A percentile compares a stretch with the other conserved stretches of the same genome.
Conservation (phyloP, 441 rosid genomes). For the Gossypium schwendimanii region DNA sequence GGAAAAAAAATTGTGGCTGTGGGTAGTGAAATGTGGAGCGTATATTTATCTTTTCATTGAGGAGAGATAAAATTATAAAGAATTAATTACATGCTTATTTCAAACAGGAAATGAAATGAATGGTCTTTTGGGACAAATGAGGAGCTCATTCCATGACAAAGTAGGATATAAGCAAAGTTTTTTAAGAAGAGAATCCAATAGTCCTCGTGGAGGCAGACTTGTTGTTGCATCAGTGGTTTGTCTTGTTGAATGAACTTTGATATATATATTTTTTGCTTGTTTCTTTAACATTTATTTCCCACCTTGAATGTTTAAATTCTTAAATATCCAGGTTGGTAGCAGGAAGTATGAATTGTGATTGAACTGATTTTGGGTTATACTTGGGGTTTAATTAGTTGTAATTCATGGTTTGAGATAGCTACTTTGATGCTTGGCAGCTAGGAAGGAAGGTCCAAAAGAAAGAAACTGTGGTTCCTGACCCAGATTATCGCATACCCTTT, state of each 20-base stretch:
- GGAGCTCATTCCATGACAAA: constrained; percentile 33
- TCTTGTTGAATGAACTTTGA: background rate
- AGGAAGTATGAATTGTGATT: background rate
- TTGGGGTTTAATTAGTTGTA: constrained; percentile 6
- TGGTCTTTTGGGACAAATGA: constrained; percentile 15
- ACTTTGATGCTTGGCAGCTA: constrained; percentile 35
- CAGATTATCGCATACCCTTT: constrained; percentile 56
- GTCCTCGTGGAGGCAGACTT: constrained; percentile 15
- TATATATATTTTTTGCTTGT: background rate
- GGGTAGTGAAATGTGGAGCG: background rate
- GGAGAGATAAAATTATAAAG: background rate
- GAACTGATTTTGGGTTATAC: background rate
- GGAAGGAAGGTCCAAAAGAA: constrained; percentile 42
- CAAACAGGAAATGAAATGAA: constrained; percentile 33
- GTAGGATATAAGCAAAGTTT: constrained; percentile 14
- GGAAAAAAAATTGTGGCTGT: background rate
- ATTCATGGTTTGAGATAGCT: constrained; percentile 1
- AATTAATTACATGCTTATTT: constrained; percentile 9
- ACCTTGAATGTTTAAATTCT: background rate
- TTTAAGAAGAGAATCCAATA: constrained; percentile 18
- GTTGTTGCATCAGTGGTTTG: constrained; percentile 38
- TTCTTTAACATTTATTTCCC: background rate
- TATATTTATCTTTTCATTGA: background rate
- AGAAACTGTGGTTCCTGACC: constrained; percentile 56
- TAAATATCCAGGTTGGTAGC: constrained; percentile 8